Evolutionary conservation across 306 rosid species (phyloP).

Genomic region (Medicago arabica): DNA sequence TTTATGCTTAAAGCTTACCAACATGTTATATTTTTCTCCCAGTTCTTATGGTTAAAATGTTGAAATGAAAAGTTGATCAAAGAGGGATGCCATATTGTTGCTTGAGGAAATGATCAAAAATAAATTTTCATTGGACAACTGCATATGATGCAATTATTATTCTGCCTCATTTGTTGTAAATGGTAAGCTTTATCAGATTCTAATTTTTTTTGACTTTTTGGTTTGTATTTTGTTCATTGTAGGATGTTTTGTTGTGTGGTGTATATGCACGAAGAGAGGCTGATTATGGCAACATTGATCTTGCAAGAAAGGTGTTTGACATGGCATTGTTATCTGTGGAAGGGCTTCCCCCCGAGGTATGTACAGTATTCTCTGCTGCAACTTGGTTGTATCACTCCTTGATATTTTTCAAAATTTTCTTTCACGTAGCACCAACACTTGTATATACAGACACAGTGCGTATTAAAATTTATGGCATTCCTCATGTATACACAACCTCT

Average conservation of each 20-base stretch:
- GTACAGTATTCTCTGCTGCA: constrained; percentile 30
- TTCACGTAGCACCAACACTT: neutral
- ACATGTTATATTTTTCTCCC: neutral
- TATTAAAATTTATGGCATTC: constrained; percentile 1
- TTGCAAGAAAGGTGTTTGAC: constrained; percentile 93
- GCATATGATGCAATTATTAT: constrained; percentile 5
- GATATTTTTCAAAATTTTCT: neutral
- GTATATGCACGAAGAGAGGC: constrained; percentile 95
- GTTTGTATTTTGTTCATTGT: constrained; percentile 39
- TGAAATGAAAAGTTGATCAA: neutral
- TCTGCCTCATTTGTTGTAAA: constrained; percentile 9
- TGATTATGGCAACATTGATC: constrained; percentile 74
- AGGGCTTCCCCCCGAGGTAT: constrained; percentile 85
- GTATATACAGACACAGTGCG: neutral
- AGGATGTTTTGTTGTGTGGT: constrained; percentile 93
- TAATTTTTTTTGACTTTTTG: constrained; percentile 15
- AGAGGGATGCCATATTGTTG: constrained; percentile 15
- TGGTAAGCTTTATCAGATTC: constrained; percentile 31
- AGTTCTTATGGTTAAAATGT: neutral
- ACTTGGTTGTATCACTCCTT: neutral
- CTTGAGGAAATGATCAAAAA: constrained; percentile 4
- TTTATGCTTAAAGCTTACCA: constrained; percentile 1
- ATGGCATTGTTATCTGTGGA: constrained; percentile 86
- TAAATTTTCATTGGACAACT: constrained; percentile 25
- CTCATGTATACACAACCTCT: neutral